phyloP scores from a whole-genome alignment of 305 asterid genomes.

The Euphrasia arctica region DNA sequence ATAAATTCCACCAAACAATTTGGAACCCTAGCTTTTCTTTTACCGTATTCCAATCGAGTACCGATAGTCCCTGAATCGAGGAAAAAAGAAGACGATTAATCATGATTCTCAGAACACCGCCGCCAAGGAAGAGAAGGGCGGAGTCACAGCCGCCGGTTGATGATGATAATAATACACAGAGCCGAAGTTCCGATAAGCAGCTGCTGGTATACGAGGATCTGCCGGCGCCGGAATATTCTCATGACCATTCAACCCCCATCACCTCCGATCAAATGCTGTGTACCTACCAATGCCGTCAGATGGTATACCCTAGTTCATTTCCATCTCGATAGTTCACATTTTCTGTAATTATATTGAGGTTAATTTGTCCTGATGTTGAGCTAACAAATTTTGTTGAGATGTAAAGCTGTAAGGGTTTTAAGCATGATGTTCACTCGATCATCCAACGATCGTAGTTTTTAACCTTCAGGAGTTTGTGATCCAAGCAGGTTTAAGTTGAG shows the following conservation, averaged over 20 bases:
- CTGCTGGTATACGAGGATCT: constrained; percentile 73
- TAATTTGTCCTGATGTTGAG: constrained; percentile 12
- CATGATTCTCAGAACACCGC: constrained; percentile 90
- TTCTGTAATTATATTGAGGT: neutral
- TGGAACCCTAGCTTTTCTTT: constrained; percentile 31
- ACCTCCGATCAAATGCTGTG: constrained; percentile 85
- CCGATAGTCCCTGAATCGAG: constrained; percentile 15
- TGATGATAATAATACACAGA: constrained; percentile 25
- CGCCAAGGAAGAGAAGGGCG: constrained; percentile 70
- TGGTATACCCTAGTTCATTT: constrained; percentile 44
- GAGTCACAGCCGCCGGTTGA: constrained; percentile 51
- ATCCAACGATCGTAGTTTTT: too few relatives aligned
- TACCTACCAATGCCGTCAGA: constrained; percentile 96
- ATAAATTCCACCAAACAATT: neutral
- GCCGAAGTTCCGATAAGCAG: constrained; percentile 50
- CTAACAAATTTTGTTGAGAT: neutral
- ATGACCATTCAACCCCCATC: constrained; percentile 40
- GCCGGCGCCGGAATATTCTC: constrained; percentile 55
- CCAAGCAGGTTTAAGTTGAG: too few relatives aligned
- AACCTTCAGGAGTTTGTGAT: too few relatives aligned
- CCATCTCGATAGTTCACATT: constrained; percentile 12
- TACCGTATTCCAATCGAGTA: constrained; percentile 1
- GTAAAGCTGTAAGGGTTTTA: too few relatives aligned
- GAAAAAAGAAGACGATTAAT: neutral
- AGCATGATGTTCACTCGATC: neutral